These are phyloP conservation scores for Annona cherimola DNA, from an alignment of 164 flowering plant species.

Conservation along the genomic window DNA sequence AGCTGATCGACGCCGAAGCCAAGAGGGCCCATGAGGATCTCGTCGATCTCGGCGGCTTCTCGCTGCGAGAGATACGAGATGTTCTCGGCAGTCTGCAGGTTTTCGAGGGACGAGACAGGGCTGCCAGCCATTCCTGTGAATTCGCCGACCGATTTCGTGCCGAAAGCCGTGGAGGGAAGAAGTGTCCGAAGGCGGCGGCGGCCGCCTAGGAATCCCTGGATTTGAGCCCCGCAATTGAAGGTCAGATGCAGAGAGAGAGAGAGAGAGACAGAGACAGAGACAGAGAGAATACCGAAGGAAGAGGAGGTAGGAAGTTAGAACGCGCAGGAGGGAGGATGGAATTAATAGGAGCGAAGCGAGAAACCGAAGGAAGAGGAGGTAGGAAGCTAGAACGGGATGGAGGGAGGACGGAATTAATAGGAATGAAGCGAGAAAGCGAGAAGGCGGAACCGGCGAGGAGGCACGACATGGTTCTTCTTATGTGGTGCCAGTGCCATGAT, in stretches of 20 bases:
- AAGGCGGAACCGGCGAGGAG: slow-evolving; percentile 9
- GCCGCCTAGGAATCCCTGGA: slow-evolving; percentile 19
- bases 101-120: slow-evolving; percentile 15
- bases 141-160: slow-evolving; percentile 16
- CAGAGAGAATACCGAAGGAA: slow-evolving; percentile 9
- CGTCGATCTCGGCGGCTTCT: slow-evolving; percentile 83
- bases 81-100: slow-evolving; percentile 27
- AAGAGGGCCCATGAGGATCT: slow-evolving; percentile 85
- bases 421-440: neutral
- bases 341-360: slow-evolving; percentile 3
- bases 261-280: neutral
- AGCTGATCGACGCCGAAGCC: slow-evolving; percentile 94
- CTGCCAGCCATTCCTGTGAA: slow-evolving; percentile 21
- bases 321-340: neutral
- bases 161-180: slow-evolving; percentile 20
- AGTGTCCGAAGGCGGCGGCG: too few relatives aligned
- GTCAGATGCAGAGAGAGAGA: neutral
- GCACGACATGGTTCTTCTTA: slow-evolving; percentile 20
- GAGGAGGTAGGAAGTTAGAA: neutral
- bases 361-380: neutral
- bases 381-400: neutral
- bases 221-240: neutral
- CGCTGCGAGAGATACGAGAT: slow-evolving; percentile 59
- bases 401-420: slow-evolving; percentile 2
- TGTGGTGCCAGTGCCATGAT: neutral